These are phyloP conservation scores for Pyrenula massariospora DNA, from an alignment of 495 filamentous ascomycete species.

Conservation along the genomic window DNA sequence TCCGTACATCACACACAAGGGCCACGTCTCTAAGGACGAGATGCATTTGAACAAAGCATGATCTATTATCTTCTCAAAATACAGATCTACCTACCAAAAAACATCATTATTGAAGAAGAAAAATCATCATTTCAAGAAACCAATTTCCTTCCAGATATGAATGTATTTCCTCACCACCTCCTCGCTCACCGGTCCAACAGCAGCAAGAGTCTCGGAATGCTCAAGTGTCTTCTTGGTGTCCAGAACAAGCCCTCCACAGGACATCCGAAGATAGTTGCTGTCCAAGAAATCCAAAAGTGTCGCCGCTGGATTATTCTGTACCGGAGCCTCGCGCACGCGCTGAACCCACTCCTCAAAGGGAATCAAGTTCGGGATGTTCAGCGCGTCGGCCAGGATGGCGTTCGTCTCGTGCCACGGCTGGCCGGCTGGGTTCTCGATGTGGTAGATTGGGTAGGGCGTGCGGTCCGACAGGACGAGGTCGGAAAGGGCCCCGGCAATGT, in stretches of 20 bases:
- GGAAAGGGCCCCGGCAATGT: slow-evolving; percentile 20
- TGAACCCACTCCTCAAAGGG: slow-evolving; percentile 24
- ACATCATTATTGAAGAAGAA: no score
- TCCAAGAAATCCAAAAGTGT: slow-evolving; percentile 29
- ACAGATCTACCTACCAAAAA: no score
- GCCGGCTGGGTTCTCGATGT: slow-evolving; percentile 36
- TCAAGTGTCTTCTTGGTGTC: slow-evolving; percentile 19
- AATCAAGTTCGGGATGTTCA: slow-evolving; percentile 20
- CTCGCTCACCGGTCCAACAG: slow-evolving; percentile 18
- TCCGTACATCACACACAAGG: no score
- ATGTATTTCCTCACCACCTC: slow-evolving; percentile 24
- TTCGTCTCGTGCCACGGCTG: slow-evolving; percentile 29
- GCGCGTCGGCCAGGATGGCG: slow-evolving; percentile 16
- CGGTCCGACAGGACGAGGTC: slow-evolving; percentile 15
- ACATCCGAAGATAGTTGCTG: slow-evolving; percentile 25
- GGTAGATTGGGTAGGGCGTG: slow-evolving; percentile 23
- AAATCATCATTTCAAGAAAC: slow-evolving; percentile 6
- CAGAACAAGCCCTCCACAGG: slow-evolving; percentile 29
- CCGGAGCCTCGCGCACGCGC: slow-evolving; percentile 14
- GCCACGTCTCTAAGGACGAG: no score
- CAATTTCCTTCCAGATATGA: slow-evolving; percentile 20
- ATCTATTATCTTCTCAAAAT: no score
- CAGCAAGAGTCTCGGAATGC: slow-evolving; percentile 20
- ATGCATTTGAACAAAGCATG: no score
- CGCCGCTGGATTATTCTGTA: slow-evolving; percentile 25